A percentile compares a stretch with the other conserved stretches of the same genome.
These are phyloP conservation scores for Aleurites moluccanus DNA, from an alignment of 441 rosid species.

Conservation along the genomic window DNA sequence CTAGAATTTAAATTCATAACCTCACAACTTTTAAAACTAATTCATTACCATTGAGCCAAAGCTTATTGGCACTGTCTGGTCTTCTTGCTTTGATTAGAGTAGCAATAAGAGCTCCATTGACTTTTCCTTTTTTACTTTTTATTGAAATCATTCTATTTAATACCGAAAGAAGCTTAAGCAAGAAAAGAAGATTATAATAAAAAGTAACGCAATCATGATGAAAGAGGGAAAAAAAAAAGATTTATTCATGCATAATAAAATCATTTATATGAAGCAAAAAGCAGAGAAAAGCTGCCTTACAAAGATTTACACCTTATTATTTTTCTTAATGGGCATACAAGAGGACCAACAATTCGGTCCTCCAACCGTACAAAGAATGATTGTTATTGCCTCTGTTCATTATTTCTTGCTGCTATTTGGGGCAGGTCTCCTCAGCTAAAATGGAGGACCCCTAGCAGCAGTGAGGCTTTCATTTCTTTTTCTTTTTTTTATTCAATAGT, in stretches of 20 bases:
- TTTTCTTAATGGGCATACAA: slow-evolving; percentile 28
- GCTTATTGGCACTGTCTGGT: not conserved
- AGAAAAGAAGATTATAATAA: not conserved
- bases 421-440: slow-evolving; percentile 19
- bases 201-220: not conserved
- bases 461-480: not conserved
- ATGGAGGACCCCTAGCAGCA: not conserved
- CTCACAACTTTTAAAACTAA: too few relatives aligned
- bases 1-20: too few relatives aligned
- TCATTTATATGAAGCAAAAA: slow-evolving; percentile 23
- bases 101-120: not conserved
- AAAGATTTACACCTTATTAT: slow-evolving; percentile 17
- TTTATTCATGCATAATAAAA: not conserved
- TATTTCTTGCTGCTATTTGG: slow-evolving; percentile 15
- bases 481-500: too few relatives aligned
- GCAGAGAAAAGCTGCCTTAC: slow-evolving; percentile 19
- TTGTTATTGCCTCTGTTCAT: slow-evolving; percentile 7
- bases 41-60: too few relatives aligned
- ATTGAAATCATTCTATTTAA: not conserved
- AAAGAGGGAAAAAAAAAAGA: not conserved
- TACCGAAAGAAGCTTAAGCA: not conserved
- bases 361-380: slow-evolving; percentile 42
- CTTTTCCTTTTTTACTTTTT: not conserved
- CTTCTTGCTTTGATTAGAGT: not conserved
- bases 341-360: slow-evolving; percentile 30